Percentiles rank a stretch among this genome's conserved stretches.
Evolutionary conservation across 2,329 filamentous ascomycete species (phyloP).

Genomic region (Alternaria conjuncta): DNA sequence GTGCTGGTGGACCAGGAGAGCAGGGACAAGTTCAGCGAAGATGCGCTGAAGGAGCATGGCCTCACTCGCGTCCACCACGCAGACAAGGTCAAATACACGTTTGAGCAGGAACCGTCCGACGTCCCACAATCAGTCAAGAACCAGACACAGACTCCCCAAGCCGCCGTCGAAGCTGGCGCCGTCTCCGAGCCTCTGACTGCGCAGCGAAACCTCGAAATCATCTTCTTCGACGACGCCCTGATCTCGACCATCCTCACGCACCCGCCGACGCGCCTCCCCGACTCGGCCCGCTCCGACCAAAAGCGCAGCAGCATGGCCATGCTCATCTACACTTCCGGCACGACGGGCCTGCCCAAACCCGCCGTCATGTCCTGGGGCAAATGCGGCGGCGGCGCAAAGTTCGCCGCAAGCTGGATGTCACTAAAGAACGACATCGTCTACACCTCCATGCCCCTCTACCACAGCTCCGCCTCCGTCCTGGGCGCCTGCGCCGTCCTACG

Average conservation of each 20-base stretch:
- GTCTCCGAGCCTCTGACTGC: slow-evolving; percentile 15
- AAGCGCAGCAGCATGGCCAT: slow-evolving; percentile 39
- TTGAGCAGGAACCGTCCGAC: slow-evolving; percentile 28
- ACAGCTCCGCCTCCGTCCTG: slow-evolving; percentile 40
- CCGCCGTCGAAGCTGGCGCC: slow-evolving; percentile 10
- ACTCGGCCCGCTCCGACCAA: slow-evolving; percentile 34
- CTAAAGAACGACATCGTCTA: slow-evolving; percentile 43
- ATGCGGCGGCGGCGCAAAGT: slow-evolving; percentile 24
- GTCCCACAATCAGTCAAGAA: slow-evolving; percentile 26
- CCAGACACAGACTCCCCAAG: slow-evolving; percentile 19
- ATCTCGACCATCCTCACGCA: slow-evolving; percentile 36
- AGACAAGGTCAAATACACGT: slow-evolving; percentile 29
- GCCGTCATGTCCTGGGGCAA: slow-evolving; percentile 42
- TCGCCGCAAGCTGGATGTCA: slow-evolving; percentile 29
- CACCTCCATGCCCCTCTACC: slow-evolving; percentile 50
- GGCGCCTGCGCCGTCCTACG: slow-evolving; percentile 36
- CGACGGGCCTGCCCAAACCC: slow-evolving; percentile 47
- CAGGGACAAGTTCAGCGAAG: slow-evolving; percentile 35
- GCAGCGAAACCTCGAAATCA: slow-evolving; percentile 33
- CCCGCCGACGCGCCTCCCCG: slow-evolving; percentile 37
- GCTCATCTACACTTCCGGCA: slow-evolving; percentile 50
- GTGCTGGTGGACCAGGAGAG: slow-evolving; percentile 65
- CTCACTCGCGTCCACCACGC: slow-evolving; percentile 18
- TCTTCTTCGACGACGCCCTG: slow-evolving; percentile 40
- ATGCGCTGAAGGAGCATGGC: slow-evolving; percentile 39